These are phyloP conservation scores for Platanthera zijinensis DNA, from an alignment of 106 monocot genomes.

Conservation along the genomic window DNA sequence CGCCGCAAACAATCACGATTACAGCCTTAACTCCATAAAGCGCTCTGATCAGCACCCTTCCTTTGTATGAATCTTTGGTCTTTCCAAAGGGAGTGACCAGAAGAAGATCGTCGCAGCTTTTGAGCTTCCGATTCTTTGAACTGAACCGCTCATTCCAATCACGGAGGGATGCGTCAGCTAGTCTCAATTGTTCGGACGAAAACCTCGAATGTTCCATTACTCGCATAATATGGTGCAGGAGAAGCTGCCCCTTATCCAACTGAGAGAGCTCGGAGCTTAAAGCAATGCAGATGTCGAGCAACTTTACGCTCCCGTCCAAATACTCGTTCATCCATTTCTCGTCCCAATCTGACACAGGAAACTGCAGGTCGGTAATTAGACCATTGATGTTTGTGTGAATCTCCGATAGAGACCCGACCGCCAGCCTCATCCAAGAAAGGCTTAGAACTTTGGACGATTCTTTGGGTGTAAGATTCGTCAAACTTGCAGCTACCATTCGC, in stretches of 20 bases:
- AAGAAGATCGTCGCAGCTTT: constrained; percentile 31
- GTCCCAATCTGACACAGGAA: constrained; percentile 85
- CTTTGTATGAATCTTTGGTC: constrained; percentile 56
- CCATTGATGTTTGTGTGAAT: constrained; percentile 38
- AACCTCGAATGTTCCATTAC: constrained; percentile 19
- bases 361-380: constrained; percentile 62
- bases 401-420: constrained; percentile 42
- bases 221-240: constrained; percentile 47
- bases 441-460: constrained; percentile 39
- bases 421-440: constrained; percentile 63
- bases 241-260: constrained; percentile 50
- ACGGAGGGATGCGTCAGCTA: constrained; percentile 29
- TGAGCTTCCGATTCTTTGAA: constrained; percentile 35
- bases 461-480: constrained; percentile 46
- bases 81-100: constrained; percentile 28
- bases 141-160: constrained; percentile 39
- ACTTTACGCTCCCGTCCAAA: constrained; percentile 65
- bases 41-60: constrained; percentile 54
- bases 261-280: constrained; percentile 61
- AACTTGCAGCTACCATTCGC: constrained; percentile 33
- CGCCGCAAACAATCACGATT: constrained; percentile 47
- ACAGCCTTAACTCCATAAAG: constrained; percentile 62
- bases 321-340: constrained; percentile 76
- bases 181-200: constrained; percentile 26
- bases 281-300: constrained; percentile 80